Base-by-base conservation (phyloP, 169 alveolate genomes). In the Plasmodium knowlesi region DNA sequence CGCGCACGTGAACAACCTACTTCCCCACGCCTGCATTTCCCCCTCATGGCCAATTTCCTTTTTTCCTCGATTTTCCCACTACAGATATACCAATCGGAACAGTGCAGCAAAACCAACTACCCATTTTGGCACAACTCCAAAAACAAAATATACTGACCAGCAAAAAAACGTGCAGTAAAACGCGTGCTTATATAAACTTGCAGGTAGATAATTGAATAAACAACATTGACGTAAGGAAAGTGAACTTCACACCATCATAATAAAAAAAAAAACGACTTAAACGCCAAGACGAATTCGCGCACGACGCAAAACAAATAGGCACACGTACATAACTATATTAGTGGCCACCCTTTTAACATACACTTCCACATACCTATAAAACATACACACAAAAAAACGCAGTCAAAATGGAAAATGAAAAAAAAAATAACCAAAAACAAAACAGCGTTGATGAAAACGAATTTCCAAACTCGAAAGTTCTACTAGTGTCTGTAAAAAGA, bases 391-490 rank as follows among this genome's bases (percentile, higher is more conserved):
- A 2, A 32, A n/a, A 25, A 19, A 67, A 6, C 16, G 5, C 71
- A 84, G 79, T 30, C 86, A 81, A 43, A 43, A 85, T 85, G 93
- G 93, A 85, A 78, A 85, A 85, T 76, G 85, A 85, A 16, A 85
- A 85, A 78, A 85, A 73, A 85, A 32, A 85, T 46, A 85, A 74
- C 57, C 93, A 73, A 12, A 85, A 85, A 85, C 93, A 85, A 53
- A 85, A 85, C 79, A 85, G 73, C 57, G 43, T 73, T 46, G 93
- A 85, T 37, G 93, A 78, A 92, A 92, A 78, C 82, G 97, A 96
- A 54, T 96, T 95, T 71, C 97, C 97, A 9, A 95, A 95, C 83
- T 96, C 98, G 19, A 96, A 96, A 82, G 96, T 97, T 9, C 91
- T 96, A 50, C 82, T 96, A 74, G 96, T 96, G 22, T 96, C 98